A percentile compares a stretch with the other conserved stretches of the same genome.
phyloP scores from a whole-genome alignment of 306 rosid genomes.

The Castanea sativa region DNA sequence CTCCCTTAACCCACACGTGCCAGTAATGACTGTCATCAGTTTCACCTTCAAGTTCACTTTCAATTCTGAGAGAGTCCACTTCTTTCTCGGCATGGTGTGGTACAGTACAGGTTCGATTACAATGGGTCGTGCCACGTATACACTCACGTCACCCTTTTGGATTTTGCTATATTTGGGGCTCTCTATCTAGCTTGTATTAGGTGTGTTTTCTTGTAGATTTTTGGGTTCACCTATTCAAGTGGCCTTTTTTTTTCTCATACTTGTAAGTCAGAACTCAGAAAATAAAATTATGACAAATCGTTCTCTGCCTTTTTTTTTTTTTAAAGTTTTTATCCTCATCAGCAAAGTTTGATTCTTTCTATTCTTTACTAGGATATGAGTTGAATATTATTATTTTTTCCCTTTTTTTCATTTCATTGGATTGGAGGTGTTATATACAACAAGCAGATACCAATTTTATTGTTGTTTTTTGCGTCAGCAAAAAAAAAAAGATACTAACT shows the following conservation, averaged over 20 bases:
- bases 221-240: background rate
- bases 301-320: background rate
- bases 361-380: background rate
- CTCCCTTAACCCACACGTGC: background rate
- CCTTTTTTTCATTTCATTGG: too few relatives aligned
- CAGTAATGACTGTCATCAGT: background rate
- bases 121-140: background rate
- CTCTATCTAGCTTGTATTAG: background rate
- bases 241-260: too few relatives aligned
- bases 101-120: too few relatives aligned
- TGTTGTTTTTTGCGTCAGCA: too few relatives aligned
- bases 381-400: background rate
- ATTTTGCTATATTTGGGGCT: background rate
- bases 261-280: too few relatives aligned
- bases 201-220: background rate
- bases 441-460: too few relatives aligned
- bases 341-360: background rate
- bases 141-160: background rate
- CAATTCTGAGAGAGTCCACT: background rate
- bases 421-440: too few relatives aligned
- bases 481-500: too few relatives aligned
- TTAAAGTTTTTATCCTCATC: background rate
- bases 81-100: too few relatives aligned
- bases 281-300: too few relatives aligned
- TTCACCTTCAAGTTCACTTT: background rate